Base-by-base conservation (phyloP, 2,329 filamentous ascomycete species). In the Fusarium drepaniforme region DNA sequence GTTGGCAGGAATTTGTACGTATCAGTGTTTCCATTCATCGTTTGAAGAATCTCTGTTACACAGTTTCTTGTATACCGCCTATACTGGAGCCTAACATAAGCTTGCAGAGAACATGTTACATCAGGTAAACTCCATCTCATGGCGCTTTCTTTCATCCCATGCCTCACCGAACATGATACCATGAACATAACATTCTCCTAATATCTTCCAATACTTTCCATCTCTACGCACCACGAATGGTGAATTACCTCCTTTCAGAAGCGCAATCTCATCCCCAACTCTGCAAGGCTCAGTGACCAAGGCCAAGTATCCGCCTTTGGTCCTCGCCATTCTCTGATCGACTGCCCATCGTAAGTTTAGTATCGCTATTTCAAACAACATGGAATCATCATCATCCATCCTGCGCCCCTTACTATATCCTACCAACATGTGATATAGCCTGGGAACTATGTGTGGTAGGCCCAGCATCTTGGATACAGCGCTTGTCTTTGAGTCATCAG, bases 111-210 rank as follows among this genome's bases (percentile, higher is more conserved):
- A 23, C 21, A 16, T 49, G 5, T 51, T 5, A 18, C 15, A 6
- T 58, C 12, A 40, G 15, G 42, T 5, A 9, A 68, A 33, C 8
- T 44, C 51, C 7, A 68, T 66, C 12, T 68, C 51, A 9, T 21
- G n/a, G 38, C 51, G 37, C 7, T 28, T 37, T 0, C 16, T 42
- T 23, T 59, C 62, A 28, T n/a, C 25, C 66, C 66, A 68, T 0
- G 25, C 62, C 51, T 68, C 62, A 0, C 62, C 62, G 15, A 56
- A 66, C 62, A 66, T 68, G 2, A 68, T 53, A 0, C 66, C 62
- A 53, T 68, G 62, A 3, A 66, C 66, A 18, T 68, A 66, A 1
- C 66, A 66, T 8, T 68, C 66, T 5, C 51, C 66, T n/a, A 68
- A 3, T 18, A 68, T 66, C 35, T 3, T 66, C 66, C 66, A 68